These are phyloP conservation scores for Suillus subaureus DNA, from an alignment of 768 basidiomycete genomes.

Conservation along the genomic window DNA sequence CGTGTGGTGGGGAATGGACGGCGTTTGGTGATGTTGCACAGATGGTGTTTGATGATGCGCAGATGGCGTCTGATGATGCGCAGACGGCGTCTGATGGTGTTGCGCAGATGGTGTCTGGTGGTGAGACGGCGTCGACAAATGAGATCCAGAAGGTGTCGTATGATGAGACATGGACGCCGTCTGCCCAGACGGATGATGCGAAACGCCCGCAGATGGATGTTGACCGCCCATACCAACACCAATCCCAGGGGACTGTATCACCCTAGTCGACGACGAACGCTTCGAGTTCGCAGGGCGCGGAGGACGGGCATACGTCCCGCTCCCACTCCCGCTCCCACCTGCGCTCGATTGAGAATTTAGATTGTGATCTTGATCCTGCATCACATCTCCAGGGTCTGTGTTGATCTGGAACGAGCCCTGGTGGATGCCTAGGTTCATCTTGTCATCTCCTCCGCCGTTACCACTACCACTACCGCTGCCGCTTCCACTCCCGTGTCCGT, in stretches of 20 bases:
- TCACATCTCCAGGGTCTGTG: neutral
- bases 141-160: neutral
- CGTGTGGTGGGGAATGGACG: neutral
- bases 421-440: slow-evolving; percentile 41
- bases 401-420: slow-evolving; percentile 63
- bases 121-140: neutral
- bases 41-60: neutral
- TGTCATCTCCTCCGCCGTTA: slow-evolving; percentile 23
- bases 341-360: neutral
- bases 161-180: neutral
- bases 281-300: neutral
- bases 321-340: neutral
- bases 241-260: neutral
- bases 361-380: slow-evolving; percentile 4
- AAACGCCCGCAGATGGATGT: neutral
- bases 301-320: neutral
- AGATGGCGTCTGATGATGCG: neutral
- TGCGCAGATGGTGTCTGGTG: neutral
- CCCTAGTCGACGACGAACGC: neutral
- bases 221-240: neutral
- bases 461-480: slow-evolving; percentile 9
- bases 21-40: slow-evolving; percentile 1
- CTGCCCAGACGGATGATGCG: neutral
- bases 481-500: slow-evolving; percentile 10
- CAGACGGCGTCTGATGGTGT: neutral